Base-by-base conservation (phyloP, 805 yeast species). In the Debaryomyces hansenii region DNA sequence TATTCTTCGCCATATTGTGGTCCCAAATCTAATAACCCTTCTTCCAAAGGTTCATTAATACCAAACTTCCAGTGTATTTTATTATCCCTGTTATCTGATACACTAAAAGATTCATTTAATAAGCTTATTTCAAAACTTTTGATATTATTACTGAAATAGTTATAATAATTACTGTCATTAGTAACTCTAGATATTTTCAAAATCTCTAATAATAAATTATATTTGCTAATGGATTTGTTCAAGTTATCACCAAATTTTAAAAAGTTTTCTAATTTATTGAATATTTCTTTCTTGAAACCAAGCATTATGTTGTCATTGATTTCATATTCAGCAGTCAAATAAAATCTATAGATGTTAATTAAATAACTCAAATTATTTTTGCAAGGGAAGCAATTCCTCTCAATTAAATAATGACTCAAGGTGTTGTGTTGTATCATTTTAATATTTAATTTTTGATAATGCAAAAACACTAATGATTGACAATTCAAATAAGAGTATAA, bases 401-500 rank as follows among this genome's bases (percentile, higher is more conserved):
- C 53, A 21, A 45, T 28, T 8, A 74, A 64, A 8, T 84, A 55
- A 50, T 77, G 73, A 10, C 84, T 78, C 40, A 87, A 62, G 0
- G 88, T 78, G 57, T 91, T 97, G 42, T 76, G 71, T 64, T 92
- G 98, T 7, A 90, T 64, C 67, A 84, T 83, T 58, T 86, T 88
- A 54, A 90, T 78, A 32, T 82, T 79, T 42, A 91, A 63, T 1
- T 70, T 58, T 12, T 74, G 63, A 60, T 78, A 90, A 39, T 82
- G 78, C 6, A 62, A 59, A 29, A 63, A 54, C 0, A 91, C 84
- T 36, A 71, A 62, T 1, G 76, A 60, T 28, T 72, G 71, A 8
- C 82, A 69, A 41, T 90, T 90, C 7, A 89, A 57, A 15, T 74
- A 58, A 12, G 78, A 70, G 62, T 86, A 87, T 2, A 89, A 59